Conservation (phyloP, 78 protist species). For the Dictyostelium purpureum region DNA sequence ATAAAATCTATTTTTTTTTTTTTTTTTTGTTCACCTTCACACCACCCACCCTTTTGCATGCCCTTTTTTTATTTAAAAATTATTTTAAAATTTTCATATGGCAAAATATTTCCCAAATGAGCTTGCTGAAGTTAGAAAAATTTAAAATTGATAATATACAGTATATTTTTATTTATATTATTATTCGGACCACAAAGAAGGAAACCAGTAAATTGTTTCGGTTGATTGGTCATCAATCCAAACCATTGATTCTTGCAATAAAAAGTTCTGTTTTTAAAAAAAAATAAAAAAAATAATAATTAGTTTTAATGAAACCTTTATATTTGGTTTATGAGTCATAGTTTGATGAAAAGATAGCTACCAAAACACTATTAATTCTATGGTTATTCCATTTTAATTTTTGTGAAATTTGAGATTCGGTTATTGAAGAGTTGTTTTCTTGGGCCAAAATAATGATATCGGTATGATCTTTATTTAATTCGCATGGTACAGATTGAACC, state of each 20-base stretch:
- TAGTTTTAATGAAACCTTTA: neutral
- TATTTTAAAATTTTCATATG: no score
- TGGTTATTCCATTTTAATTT: conserved; percentile 30
- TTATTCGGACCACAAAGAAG: conserved; percentile 56
- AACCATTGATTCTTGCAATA: conserved; percentile 72
- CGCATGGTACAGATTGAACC: conserved; percentile 93
- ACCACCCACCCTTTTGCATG: no score
- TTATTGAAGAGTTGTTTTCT: neutral
- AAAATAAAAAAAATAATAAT: neutral
- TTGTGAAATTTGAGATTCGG: neutral
- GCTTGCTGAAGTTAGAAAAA: no score
- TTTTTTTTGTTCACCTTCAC: no score
- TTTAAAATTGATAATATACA: no score
- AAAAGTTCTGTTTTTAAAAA: neutral
- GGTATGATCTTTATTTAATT: conserved; percentile 88
- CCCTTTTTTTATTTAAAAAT: no score
- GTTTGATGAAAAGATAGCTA: no score
- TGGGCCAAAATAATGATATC: conserved; percentile 61
- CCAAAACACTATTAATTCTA: conserved; percentile 53
- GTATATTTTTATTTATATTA: no score
- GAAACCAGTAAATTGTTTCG: conserved; percentile 79
- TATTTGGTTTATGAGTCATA: no score
- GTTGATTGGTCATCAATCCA: conserved; percentile 80
- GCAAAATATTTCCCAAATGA: no score
- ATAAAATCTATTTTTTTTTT: no score